A percentile compares a stretch with the other conserved stretches of the same genome.
phyloP scores from a whole-genome alignment of 2,329 filamentous ascomycete genomes.

The Leptographium flavum region DNA sequence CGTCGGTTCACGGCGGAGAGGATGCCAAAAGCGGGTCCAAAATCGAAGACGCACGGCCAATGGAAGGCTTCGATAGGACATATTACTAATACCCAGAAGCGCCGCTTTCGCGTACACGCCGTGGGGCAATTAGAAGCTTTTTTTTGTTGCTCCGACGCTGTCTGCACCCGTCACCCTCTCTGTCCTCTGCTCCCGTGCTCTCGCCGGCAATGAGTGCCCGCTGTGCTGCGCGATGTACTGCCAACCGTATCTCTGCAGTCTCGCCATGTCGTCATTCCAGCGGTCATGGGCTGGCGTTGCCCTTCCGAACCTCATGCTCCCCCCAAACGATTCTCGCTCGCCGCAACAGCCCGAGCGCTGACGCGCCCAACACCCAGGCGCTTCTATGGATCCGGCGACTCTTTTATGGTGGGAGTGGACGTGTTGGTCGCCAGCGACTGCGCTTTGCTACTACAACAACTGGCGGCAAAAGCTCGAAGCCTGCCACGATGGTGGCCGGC shows the following conservation, averaged over 20 bases:
- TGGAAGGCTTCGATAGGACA: conserved; percentile 8
- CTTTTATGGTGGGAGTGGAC: background rate
- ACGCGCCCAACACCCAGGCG: background rate
- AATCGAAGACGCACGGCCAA: conserved; percentile 4
- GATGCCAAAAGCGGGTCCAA: background rate
- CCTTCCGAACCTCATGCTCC: background rate
- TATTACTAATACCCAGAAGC: conserved; percentile 3
- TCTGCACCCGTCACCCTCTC: background rate
- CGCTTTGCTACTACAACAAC: background rate
- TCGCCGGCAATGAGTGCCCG: conserved; percentile 19
- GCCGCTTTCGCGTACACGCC: too few species aligned
- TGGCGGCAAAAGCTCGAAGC: background rate
- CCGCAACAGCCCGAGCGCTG: background rate
- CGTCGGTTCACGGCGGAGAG: conserved; percentile 5
- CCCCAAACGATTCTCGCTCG: background rate
- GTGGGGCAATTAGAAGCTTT: too few species aligned
- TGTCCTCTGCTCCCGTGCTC: background rate
- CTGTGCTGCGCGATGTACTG: conserved; percentile 18
- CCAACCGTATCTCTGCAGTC: background rate
- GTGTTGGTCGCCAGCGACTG: background rate
- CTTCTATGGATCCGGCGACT: background rate
- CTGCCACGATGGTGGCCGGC: background rate
- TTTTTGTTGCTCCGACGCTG: too few species aligned
- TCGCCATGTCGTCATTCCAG: background rate
- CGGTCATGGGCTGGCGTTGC: background rate